A percentile compares a stretch with the other conserved stretches of the same genome.
phyloP scores from a whole-genome alignment of 306 rosid genomes.

The Cucurbita maxima region DNA sequence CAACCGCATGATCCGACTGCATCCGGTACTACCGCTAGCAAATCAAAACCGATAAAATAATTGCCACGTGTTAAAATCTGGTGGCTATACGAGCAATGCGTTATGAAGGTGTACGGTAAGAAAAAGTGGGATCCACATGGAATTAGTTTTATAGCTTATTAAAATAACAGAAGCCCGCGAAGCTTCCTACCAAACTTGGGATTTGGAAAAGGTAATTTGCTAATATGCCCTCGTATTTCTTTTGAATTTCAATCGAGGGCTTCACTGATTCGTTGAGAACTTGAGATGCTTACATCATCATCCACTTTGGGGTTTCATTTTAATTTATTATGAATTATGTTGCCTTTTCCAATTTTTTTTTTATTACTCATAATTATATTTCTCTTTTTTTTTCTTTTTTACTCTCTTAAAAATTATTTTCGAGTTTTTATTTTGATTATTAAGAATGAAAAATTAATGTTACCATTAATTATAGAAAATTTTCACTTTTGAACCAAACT shows the following conservation, averaged over 20 bases:
- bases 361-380: neutral
- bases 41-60: fast-evolving
- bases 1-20: neutral
- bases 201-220: neutral
- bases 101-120: neutral
- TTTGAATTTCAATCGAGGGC: neutral
- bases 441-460: too few relatives aligned
- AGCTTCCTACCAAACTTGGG: neutral
- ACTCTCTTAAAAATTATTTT: too few relatives aligned
- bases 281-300: neutral
- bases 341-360: neutral
- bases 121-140: neutral
- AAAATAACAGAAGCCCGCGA: neutral
- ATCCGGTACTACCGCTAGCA: neutral
- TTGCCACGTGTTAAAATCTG: neutral
- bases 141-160: neutral
- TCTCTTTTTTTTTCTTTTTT: neutral
- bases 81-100: neutral
- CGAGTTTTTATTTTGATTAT: neutral
- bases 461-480: too few relatives aligned
- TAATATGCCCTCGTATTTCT: neutral
- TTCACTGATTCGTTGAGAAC: neutral
- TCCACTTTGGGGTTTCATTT: neutral
- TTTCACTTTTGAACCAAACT: too few relatives aligned
- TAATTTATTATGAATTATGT: neutral